Base-by-base conservation (phyloP, 768 basidiomycete genomes). In the Pholiota conissans region DNA sequence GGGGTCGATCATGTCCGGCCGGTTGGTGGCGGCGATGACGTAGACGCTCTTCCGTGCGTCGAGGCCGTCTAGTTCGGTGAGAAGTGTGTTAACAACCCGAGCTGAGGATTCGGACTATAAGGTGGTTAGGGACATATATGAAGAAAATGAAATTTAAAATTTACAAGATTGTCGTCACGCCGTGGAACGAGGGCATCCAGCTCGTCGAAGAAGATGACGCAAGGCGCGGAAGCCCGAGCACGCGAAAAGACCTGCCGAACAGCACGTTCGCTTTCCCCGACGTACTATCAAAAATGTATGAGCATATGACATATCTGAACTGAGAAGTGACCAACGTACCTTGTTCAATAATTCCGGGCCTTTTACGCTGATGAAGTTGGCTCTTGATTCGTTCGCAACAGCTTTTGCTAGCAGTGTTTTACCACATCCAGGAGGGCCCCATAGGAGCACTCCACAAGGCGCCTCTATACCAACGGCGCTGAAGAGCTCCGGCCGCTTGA, bases 361-460 rank as follows among this genome's bases (percentile, higher is more conserved):
- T 67, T 98, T 98, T 50, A 98, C 91, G 66, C 93, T 95, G 67
- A 99, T 98, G 66, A 99, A 98, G 72, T 95, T 98, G 11, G 97
- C 97, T 61, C 84, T 78, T 52, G 89, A 91, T 75, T 98, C 97
- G 69, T 95, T 98, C 8, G 97, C 97, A 4, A 98, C 96, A 0
- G 96, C 97, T 69, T 98, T 98, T 0, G 97, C 97, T n/a, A 99
- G 77, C 27, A 99, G 69, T 0, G 97, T 99, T 75, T 98, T 99
- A 4, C 97, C 97, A 68, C 96, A 98, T 9, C 97, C 97, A 0
- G 97, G 96, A 24, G 97, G 97, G 28, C 97, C 97, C 97, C 97
- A 98, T n/a, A 98, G 74, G 30, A 98, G 75, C 2, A 98, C 97
- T 0, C 96, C 97, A 67, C 93, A 95, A 0, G 93, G 86, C 0